These are phyloP conservation scores for Fraxinus platypoda DNA, from an alignment of 305 asterid species.

Conservation along the genomic window DNA sequence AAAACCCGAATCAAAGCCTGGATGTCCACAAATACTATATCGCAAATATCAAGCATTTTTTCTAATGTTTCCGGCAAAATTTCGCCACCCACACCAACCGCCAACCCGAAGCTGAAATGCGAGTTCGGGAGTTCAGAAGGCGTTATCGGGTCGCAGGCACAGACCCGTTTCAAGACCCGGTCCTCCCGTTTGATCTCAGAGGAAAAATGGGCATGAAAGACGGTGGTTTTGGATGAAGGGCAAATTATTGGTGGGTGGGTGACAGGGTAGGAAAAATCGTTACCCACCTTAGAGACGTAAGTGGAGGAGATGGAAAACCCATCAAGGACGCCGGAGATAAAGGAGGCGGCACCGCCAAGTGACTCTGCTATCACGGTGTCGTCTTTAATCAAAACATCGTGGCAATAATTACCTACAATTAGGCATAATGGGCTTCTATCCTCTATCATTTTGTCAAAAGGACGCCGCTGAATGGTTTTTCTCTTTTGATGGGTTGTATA, in stretches of 20 bases:
- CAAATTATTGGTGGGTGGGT: conserved; percentile 46
- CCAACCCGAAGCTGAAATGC: conserved; percentile 68
- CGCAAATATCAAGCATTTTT: conserved; percentile 65
- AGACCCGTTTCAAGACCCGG: conserved; percentile 65
- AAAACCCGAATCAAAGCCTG: conserved; percentile 77
- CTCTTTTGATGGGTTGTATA: neutral
- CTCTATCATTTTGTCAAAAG: conserved; percentile 28
- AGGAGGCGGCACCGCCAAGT: conserved; percentile 89
- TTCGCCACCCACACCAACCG: conserved; percentile 92
- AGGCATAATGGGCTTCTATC: conserved; percentile 44
- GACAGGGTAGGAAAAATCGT: conserved; percentile 65
- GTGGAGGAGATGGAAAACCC: conserved; percentile 54
- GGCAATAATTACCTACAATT: conserved; percentile 89
- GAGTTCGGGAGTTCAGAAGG: conserved; percentile 61
- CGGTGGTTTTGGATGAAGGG: conserved; percentile 54
- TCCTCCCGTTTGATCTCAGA: conserved; percentile 62
- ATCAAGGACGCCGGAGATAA: conserved; percentile 76
- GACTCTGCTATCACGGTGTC: conserved; percentile 63
- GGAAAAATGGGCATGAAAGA: conserved; percentile 74
- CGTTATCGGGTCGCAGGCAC: conserved; percentile 55
- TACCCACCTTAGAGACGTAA: conserved; percentile 71
- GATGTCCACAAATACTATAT: conserved; percentile 72
- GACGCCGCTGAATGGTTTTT: neutral
- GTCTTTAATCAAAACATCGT: conserved; percentile 76
- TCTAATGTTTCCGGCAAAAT: conserved; percentile 71